Evolutionary conservation across 2,329 filamentous ascomycete species (phyloP).

Genomic region (Cladophialophora bantiana): DNA sequence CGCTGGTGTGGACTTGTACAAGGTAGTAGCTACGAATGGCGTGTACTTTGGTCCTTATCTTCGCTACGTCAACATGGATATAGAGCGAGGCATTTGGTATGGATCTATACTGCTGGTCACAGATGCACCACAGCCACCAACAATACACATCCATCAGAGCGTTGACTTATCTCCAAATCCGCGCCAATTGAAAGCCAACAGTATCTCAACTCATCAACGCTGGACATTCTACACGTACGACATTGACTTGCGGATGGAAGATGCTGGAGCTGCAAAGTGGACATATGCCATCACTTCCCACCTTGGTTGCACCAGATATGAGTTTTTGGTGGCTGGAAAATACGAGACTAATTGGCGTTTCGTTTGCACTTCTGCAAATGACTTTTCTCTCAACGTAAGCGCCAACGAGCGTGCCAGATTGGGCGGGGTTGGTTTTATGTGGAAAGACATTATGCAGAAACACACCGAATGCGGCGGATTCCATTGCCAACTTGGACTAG

Average conservation of each 20-base stretch:
- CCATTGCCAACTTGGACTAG: constrained; percentile 88
- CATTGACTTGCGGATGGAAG: constrained; percentile 86
- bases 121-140: constrained; percentile 88
- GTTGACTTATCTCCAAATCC: constrained; percentile 91
- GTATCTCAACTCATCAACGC: constrained; percentile 86
- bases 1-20: constrained; percentile 92
- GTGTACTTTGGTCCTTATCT: constrained; percentile 98
- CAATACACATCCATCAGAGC: constrained; percentile 93
- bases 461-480: constrained; percentile 96
- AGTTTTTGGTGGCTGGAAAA: constrained; percentile 91
- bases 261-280: constrained; percentile 80
- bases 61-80: constrained; percentile 95
- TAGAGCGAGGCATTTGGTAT: constrained; percentile 88
- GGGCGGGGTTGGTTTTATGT: constrained; percentile 93
- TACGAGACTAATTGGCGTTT: constrained; percentile 94
- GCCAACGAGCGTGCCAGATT: constrained; percentile 84
- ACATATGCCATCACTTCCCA: constrained; percentile 98
- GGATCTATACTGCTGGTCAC: constrained; percentile 94
- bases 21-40: constrained; percentile 89
- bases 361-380: constrained; percentile 93
- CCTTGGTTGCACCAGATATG: constrained; percentile 95
- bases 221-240: constrained; percentile 98
- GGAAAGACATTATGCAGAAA: constrained; percentile 98
- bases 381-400: constrained; percentile 87
- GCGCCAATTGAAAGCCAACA: constrained; percentile 79